Base-by-base conservation (phyloP, 192 early-diverging fungal genomes). In the Coemansia erecta region DNA sequence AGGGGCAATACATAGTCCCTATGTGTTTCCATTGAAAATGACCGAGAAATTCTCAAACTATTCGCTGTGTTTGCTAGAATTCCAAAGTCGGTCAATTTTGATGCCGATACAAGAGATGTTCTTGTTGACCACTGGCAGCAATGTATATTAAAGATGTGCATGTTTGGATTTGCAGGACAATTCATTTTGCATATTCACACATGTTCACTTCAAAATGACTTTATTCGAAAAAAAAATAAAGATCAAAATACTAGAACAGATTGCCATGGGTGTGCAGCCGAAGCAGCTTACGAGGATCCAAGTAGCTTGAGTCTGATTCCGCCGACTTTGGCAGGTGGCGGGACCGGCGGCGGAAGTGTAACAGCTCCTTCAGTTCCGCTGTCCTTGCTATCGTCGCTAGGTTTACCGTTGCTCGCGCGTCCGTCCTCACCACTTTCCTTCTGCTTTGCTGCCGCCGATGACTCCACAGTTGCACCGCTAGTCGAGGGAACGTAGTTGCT, bases 281-380 rank as follows among this genome's bases (percentile, higher is more conserved):
- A 11, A 15, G 35, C 28, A 12, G 10, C 5, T 42, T 61, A 61
- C 15, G 23, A 45, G 8, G 73, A 60, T 11, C 61, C 56, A 31
- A 70, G 28, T 54, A 78, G 50, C 56, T 66, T 69, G 1, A 79
- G 57, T 37, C 62, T 72, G 18, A 79, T 79, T 24, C 68, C 70
- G 17, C 70, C 69, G n/a, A 60, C 18, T 31, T 69, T 79, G 17
- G 51, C 35, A 33, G 70, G 26, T 5, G 52, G 53, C 12, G 76
- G 76, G 31, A 72, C 76, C 11, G 70, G 76, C 21, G 76, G 63
- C 4, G 70, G 53, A 22, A 72, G 62, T 8, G 40, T 50, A 14
- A 53, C 41, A 6, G 42, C 28, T n/a, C 42, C 54, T 31, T 24
- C 58, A 14, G 26, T 31, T 15, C 26, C 50, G 6, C 19, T 42